A percentile compares a stretch with the other conserved stretches of the same genome.
Evolutionary conservation across 441 rosid genomes (phyloP).

Genomic region (Erodium moschatum): DNA sequence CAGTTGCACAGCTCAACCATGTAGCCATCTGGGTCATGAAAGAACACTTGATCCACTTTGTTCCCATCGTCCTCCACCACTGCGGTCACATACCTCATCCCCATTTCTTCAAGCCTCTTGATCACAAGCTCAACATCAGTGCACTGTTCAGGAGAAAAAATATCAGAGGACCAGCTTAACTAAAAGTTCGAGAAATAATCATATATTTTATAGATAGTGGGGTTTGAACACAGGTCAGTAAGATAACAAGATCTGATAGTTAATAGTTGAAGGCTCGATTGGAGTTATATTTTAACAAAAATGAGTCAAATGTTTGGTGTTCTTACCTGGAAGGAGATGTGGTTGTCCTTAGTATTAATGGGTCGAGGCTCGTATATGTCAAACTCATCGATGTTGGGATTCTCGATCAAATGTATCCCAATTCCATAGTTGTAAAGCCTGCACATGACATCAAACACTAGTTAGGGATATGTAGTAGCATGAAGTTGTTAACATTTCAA

Average conservation of each 20-base stretch:
- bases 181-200: too few species aligned
- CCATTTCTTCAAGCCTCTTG: slow-evolving; percentile 43
- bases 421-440: slow-evolving; percentile 51
- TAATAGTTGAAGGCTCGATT: too few species aligned
- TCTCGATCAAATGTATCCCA: slow-evolving; percentile 40
- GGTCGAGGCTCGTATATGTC: slow-evolving; percentile 32
- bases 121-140: slow-evolving; percentile 40
- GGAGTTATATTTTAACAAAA: too few species aligned
- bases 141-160: too few species aligned
- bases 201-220: too few species aligned
- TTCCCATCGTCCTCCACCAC: slow-evolving; percentile 45
- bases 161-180: too few species aligned
- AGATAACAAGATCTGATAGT: too few species aligned
- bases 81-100: slow-evolving; percentile 43
- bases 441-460: slow-evolving; percentile 3
- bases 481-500: not conserved
- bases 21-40: slow-evolving; percentile 62
- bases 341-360: slow-evolving; percentile 62
- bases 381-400: not conserved
- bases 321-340: slow-evolving; percentile 52
- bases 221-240: too few species aligned
- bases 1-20: slow-evolving; percentile 59
- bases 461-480: too few species aligned
- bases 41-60: slow-evolving; percentile 49
- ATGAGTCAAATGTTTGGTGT: too few species aligned